phyloP scores from a whole-genome alignment of 2,329 filamentous ascomycete genomes.

The Phaeosphaeriaceae sp. region DNA sequence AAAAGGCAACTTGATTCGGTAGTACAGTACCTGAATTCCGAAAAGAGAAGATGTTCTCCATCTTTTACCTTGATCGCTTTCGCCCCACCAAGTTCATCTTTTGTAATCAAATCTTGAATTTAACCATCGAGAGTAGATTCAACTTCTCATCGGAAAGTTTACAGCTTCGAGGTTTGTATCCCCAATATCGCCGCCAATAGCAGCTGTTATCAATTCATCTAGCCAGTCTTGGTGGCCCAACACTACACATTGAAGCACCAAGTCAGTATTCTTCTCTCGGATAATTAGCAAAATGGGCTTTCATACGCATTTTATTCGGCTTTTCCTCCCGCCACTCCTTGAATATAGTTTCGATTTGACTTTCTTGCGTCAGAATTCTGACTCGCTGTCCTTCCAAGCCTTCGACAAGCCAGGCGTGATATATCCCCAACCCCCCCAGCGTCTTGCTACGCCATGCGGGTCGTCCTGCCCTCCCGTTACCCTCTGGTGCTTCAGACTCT shows the following conservation, averaged over 20 bases:
- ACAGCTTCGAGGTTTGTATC: constrained; percentile 29
- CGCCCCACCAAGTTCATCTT: too few species aligned
- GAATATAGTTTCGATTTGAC: constrained; percentile 40
- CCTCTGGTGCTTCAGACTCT: constrained; percentile 18
- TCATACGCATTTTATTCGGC: constrained; percentile 40
- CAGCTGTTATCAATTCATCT: constrained; percentile 41
- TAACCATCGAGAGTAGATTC: neutral
- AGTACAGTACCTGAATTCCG: too few species aligned
- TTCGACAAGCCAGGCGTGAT: constrained; percentile 48
- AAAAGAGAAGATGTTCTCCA: too few species aligned
- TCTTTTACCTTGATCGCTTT: too few species aligned
- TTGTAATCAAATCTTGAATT: too few species aligned
- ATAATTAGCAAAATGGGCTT: neutral
- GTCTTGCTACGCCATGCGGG: constrained; percentile 28
- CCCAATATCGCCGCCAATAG: constrained; percentile 20
- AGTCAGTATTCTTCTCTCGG: too few species aligned
- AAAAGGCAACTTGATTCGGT: neutral
- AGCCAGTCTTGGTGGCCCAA: constrained; percentile 48
- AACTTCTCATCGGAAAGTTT: constrained; percentile 10
- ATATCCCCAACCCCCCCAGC: constrained; percentile 37
- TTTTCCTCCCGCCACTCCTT: constrained; percentile 31
- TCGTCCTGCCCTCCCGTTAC: constrained; percentile 28
- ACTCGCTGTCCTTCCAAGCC: constrained; percentile 40
- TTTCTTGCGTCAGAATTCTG: constrained; percentile 46
- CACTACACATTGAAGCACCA: constrained; percentile 7